Evolutionary conservation across 1,139 yeast species (phyloP).

Genomic region (Kurtzmaniella quercitrusa): DNA sequence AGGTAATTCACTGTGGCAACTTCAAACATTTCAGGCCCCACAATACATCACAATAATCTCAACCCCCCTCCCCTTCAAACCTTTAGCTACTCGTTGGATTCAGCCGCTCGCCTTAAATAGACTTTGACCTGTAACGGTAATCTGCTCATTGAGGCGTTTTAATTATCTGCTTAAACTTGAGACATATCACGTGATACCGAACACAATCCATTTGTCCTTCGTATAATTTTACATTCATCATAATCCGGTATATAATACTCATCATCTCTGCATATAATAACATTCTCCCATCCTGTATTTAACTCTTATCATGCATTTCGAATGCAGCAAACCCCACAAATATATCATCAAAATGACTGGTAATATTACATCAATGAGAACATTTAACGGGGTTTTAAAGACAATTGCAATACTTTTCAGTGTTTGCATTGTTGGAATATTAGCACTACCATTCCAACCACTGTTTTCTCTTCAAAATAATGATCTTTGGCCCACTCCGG

Average conservation of each 20-base stretch:
- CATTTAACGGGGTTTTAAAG: too few species aligned
- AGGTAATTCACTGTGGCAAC: too few species aligned
- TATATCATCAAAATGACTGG: neutral
- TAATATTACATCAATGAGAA: too few species aligned
- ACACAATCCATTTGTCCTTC: too few species aligned
- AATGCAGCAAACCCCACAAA: neutral
- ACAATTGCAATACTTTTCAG: neutral
- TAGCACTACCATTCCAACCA: neutral
- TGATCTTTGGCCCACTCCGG: slow-evolving; percentile 1
- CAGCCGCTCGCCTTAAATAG: neutral
- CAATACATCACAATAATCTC: too few species aligned
- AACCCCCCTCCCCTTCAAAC: too few species aligned
- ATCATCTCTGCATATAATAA: neutral
- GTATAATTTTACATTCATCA: too few species aligned
- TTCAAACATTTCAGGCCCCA: too few species aligned
- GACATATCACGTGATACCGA: neutral
- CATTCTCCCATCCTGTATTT: neutral
- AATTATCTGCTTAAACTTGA: too few species aligned
- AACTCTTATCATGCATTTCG: neutral
- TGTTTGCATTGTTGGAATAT: neutral
- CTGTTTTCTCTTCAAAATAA: neutral
- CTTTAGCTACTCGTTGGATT: neutral
- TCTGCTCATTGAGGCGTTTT: neutral
- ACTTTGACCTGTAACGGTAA: neutral
- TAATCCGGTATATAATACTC: too few species aligned